Percentiles rank a stretch among this genome's conserved stretches.
These are phyloP conservation scores for Cladophialophora carrionii DNA, from an alignment of 2,329 filamentous ascomycete species.

Conservation along the genomic window DNA sequence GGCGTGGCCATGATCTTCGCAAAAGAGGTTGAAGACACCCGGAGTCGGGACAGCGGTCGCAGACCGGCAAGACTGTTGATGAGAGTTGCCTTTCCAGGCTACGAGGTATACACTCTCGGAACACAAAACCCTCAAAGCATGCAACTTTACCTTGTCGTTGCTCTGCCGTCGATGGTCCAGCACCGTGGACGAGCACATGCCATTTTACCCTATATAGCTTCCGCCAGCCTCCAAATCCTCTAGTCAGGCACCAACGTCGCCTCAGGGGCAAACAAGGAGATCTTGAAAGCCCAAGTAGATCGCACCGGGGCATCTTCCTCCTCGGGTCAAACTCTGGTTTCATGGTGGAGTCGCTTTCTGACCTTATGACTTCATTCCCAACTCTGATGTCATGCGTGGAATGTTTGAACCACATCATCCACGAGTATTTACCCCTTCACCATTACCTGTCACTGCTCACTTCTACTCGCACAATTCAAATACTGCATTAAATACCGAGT, in stretches of 20 bases:
- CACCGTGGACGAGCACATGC: background rate
- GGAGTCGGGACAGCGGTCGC: background rate
- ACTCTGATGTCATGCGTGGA: background rate
- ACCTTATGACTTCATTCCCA: constrained; percentile 1
- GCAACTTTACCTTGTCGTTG: background rate
- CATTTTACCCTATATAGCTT: background rate
- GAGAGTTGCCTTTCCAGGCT: background rate
- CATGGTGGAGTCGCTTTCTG: background rate
- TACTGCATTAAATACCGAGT: background rate
- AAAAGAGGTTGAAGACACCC: background rate
- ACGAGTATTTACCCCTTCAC: background rate
- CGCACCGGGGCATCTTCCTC: background rate
- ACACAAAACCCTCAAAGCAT: background rate
- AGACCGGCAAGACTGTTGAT: background rate
- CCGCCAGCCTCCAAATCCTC: background rate
- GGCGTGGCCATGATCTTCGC: background rate
- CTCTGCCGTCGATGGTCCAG: background rate
- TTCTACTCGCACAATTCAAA: background rate
- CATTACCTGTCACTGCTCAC: background rate
- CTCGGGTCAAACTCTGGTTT: background rate
- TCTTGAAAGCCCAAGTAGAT: background rate
- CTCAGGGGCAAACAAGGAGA: background rate
- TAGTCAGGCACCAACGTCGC: background rate
- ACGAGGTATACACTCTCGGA: background rate
- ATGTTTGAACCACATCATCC: background rate